Percentiles rank a stretch among this genome's conserved stretches.
phyloP scores from a whole-genome alignment of 441 rosid species.

The Jatropha podagrica region DNA sequence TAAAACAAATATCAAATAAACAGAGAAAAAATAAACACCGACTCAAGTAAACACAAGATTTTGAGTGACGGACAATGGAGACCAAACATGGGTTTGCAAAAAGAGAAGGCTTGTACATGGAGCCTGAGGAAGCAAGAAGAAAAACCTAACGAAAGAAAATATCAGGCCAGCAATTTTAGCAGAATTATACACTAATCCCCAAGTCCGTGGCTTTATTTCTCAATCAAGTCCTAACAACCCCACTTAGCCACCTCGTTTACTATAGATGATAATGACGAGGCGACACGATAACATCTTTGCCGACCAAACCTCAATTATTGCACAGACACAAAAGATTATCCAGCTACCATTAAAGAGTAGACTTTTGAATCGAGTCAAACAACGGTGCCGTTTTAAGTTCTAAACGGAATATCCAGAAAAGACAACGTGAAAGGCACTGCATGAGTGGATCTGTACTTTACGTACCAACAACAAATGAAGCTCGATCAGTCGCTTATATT shows the following conservation, averaged over 20 bases:
- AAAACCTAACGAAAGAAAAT: not conserved
- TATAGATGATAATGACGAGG: not conserved
- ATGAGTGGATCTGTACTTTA: not conserved
- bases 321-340: not conserved
- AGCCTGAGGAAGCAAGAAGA: not conserved
- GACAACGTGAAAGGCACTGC: not conserved
- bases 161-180: not conserved
- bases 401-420: not conserved
- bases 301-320: slow-evolving; percentile 18
- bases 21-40: not conserved
- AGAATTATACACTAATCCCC: not conserved
- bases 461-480: not conserved
- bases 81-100: not conserved
- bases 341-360: too few species aligned
- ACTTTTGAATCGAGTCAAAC: not conserved
- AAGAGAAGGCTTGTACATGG: not conserved
- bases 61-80: not conserved
- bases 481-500: not conserved
- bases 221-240: not conserved
- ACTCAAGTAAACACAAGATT: not conserved
- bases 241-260: not conserved
- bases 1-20: not conserved
- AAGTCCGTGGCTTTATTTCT: not conserved
- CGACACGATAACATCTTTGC: slow-evolving; percentile 19
- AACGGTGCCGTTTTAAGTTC: not conserved